These are phyloP conservation scores for Chimonanthus praecox DNA, from an alignment of 164 flowering plant genomes.

Conservation along the genomic window DNA sequence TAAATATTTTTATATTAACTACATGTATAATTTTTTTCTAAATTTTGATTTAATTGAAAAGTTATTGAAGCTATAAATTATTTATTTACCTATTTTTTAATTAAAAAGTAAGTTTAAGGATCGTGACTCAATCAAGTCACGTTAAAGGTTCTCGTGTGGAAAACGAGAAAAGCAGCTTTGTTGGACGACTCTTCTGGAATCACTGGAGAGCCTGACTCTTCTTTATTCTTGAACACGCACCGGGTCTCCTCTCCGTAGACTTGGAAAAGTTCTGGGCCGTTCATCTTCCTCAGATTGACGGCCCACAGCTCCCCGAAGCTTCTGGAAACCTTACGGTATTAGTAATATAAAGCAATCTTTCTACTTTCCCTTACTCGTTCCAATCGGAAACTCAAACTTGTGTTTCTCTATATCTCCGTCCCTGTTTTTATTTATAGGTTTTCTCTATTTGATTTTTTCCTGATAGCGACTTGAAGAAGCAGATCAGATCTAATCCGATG, in stretches of 20 bases:
- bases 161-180: neutral
- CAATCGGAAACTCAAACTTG: neutral
- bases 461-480: neutral
- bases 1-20: too few species aligned
- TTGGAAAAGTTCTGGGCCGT: neutral
- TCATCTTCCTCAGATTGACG: neutral
- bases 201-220: too few species aligned
- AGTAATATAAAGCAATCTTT: too few species aligned
- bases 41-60: too few species aligned
- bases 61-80: too few species aligned
- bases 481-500: neutral
- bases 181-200: too few species aligned
- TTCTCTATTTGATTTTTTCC: neutral
- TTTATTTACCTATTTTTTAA: too few species aligned
- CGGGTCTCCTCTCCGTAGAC: neutral
- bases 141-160: neutral
- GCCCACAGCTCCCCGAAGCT: neutral
- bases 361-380: neutral
- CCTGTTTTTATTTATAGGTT: too few species aligned
- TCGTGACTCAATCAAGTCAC: neutral
- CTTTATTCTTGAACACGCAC: neutral
- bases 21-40: too few species aligned
- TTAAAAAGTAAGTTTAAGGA: too few species aligned
- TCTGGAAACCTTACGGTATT: neutral
- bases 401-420: neutral